Percentiles rank a stretch among this genome's conserved stretches.
Evolutionary conservation across 75 land plant species (phyloP).

Genomic region (Pinus tabuliformis): DNA sequence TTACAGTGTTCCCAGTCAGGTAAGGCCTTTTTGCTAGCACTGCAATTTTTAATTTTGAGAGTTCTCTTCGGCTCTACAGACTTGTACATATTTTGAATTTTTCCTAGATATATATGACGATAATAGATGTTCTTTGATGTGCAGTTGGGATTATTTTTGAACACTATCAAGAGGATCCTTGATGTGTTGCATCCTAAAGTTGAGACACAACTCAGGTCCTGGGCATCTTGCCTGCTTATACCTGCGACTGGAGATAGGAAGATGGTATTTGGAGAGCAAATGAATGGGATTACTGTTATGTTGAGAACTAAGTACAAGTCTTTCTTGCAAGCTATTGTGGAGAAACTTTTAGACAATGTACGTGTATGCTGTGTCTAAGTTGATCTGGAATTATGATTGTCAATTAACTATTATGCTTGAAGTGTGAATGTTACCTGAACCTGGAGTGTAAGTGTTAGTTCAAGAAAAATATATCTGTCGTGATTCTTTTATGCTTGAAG

Average conservation of each 20-base stretch:
- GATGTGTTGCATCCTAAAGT: conserved; percentile 81
- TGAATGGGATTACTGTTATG: conserved; percentile 74
- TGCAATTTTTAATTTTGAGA: not conserved
- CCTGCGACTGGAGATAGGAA: conserved; percentile 33
- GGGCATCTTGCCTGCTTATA: conserved; percentile 71
- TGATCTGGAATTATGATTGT: not conserved
- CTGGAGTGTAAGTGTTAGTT: too few species aligned
- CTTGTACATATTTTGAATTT: not conserved
- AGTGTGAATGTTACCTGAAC: too few species aligned
- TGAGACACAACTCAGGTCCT: conserved; percentile 74
- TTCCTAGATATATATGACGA: not conserved
- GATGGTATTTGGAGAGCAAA: conserved; percentile 69
- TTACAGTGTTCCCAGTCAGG: conserved; percentile 81
- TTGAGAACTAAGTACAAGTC: conserved; percentile 87
- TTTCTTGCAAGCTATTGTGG: conserved; percentile 81
- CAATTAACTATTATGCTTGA: too few species aligned
- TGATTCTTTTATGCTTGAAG: conserved; percentile 2
- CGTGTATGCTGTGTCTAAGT: conserved; percentile 13
- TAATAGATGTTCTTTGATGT: not conserved
- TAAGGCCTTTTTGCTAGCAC: conserved; percentile 13
- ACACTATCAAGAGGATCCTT: conserved; percentile 81
- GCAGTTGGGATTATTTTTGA: conserved; percentile 86
- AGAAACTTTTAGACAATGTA: conserved; percentile 80
- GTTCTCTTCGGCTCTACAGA: not conserved
- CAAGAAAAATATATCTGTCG: too few species aligned